Evolutionary conservation across 2,329 filamentous ascomycete species (phyloP), one percentile per base, ranked within the genome.

Genomic region (Cladophialophora bantiana): DNA sequence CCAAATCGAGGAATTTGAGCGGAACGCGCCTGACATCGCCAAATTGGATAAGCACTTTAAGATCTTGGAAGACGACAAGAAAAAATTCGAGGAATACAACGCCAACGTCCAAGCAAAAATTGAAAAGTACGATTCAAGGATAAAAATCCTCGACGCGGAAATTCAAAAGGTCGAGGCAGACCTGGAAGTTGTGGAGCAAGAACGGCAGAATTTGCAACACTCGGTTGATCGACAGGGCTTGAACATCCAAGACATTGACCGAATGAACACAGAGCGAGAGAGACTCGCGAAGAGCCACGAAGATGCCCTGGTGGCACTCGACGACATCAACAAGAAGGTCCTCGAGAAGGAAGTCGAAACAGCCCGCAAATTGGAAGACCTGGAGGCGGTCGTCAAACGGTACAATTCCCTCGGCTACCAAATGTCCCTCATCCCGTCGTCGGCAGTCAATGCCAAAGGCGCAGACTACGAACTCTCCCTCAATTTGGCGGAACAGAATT

Each of bases 191-290:
- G 91, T 90, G 0, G 94, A 98, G 71, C 89, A 91, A 15, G 95
- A 99, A 77, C 88, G 93, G 68, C 82, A 88, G 50, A 85, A 86
- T 35, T 84, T 99, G 9, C 94, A 98, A 77, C 89, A 90, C 66
- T 89, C 91, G 35, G 93, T 99, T 34, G 95, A 98, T 78, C 89
- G 90, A 73, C 93, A 96, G 76, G 95, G 95, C 2, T 94, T 99
- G 77, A 96, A 93, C 74, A 96, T 97, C 80, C 91, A 95, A 80
- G 95, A 99, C 85, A 98, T 99, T 76, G 95, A 99, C 84, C 93
- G 95, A 78, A 97, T 99, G 94, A 97, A 93, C 73, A 90, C 92
- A 40, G 95, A 99, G 78, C 89, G 94, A 61, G 95, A 99, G 75
- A 89, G 95, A 55, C 85, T 99, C n/a, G 92, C 96, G 71, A 94